Percentiles rank a stretch among this genome's conserved stretches.
Conservation (phyloP, 306 rosid genomes). For the Castanospermum australe region DNA sequence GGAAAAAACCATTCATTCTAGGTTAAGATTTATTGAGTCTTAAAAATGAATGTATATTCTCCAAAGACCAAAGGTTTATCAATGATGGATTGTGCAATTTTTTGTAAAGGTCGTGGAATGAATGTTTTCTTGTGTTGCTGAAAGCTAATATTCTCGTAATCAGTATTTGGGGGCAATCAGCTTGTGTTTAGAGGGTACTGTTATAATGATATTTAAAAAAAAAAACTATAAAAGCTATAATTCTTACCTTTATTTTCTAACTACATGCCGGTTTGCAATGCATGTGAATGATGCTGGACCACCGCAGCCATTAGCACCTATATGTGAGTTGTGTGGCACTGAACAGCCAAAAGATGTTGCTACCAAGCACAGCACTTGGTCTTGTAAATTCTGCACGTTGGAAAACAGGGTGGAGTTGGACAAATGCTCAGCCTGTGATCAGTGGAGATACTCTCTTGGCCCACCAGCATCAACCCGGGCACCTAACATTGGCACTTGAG, state of each 20-base stretch:
- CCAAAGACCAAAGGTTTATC: no score
- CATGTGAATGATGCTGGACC: slow-evolving; percentile 35
- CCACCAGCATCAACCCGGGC: slow-evolving; percentile 38
- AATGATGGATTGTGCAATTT: no score
- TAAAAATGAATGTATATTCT: no score
- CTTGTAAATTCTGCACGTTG: slow-evolving; percentile 73
- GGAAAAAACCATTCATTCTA: neutral
- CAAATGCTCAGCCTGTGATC: slow-evolving; percentile 63
- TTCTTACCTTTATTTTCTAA: neutral
- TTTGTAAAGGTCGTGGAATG: no score
- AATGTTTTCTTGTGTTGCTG: no score
- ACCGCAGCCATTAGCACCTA: slow-evolving; percentile 69
- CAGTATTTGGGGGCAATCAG: no score
- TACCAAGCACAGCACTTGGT: slow-evolving; percentile 51
- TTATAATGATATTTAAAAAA: no score
- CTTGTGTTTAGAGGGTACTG: no score
- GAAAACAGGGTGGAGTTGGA: slow-evolving; percentile 70
- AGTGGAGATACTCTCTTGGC: slow-evolving; percentile 83
- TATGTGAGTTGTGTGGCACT: slow-evolving; percentile 72
- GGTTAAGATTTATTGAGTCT: neutral
- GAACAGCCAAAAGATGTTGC: slow-evolving; percentile 61
- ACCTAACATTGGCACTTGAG: slow-evolving; percentile 30
- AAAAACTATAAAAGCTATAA: no score
- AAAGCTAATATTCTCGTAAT: no score
- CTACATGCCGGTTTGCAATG: slow-evolving; percentile 29